phyloP scores from a whole-genome alignment of 2,329 filamentous ascomycete genomes.

The Hypomyces rosellus region DNA sequence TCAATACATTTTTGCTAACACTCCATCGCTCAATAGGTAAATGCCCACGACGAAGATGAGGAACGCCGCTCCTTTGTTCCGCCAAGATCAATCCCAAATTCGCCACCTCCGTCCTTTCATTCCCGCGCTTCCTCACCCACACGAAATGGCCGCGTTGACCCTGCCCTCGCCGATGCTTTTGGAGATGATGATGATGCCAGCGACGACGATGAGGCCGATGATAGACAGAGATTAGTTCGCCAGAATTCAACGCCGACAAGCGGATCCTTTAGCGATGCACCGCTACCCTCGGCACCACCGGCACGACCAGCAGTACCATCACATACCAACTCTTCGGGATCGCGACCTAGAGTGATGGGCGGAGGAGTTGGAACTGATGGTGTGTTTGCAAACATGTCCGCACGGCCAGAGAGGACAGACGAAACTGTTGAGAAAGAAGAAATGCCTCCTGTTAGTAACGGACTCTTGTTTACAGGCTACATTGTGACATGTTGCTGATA shows the following conservation, averaged over 20 bases:
- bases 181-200: slow-evolving; percentile 73
- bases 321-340: slow-evolving; percentile 27
- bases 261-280: slow-evolving; percentile 13
- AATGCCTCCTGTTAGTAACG: slow-evolving; percentile 67
- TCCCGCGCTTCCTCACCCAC: slow-evolving; percentile 64
- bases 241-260: slow-evolving; percentile 39
- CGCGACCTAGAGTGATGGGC: slow-evolving; percentile 52
- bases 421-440: slow-evolving; percentile 67
- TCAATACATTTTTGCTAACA: background rate
- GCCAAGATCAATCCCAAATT: slow-evolving; percentile 47
- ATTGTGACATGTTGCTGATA: slow-evolving; percentile 26
- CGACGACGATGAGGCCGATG: slow-evolving; percentile 66
- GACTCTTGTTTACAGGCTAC: too few species aligned
- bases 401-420: slow-evolving; percentile 76
- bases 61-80: slow-evolving; percentile 6
- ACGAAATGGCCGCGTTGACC: slow-evolving; percentile 51
- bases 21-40: slow-evolving; percentile 39
- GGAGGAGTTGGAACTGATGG: slow-evolving; percentile 80
- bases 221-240: slow-evolving; percentile 80
- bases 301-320: slow-evolving; percentile 18
- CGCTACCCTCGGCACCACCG: slow-evolving; percentile 1
- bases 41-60: slow-evolving; percentile 53
- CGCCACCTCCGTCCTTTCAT: slow-evolving; percentile 77
- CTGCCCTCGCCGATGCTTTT: slow-evolving; percentile 88
- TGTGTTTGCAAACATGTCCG: slow-evolving; percentile 91